phyloP scores from a whole-genome alignment of 75 land plant genomes.

The Selaginella tamariscina region DNA sequence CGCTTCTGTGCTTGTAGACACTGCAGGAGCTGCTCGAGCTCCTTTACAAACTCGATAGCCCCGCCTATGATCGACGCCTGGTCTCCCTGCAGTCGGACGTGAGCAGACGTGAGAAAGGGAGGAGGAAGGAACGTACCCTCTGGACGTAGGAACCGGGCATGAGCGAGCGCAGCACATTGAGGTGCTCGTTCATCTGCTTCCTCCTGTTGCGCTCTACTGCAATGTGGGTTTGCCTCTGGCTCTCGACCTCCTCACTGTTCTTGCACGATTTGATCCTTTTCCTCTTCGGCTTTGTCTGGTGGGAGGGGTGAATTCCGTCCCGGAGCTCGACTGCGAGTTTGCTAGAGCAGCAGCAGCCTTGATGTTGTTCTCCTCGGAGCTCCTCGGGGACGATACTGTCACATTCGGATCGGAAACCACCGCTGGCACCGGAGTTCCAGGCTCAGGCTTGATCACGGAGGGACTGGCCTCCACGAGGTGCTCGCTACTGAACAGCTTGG shows the following conservation, averaged over 20 bases:
- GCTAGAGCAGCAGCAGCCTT: neutral
- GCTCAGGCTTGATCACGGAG: too few species aligned
- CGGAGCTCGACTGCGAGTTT: slow-evolving; percentile 9
- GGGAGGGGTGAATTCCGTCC: neutral
- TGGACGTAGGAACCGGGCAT: slow-evolving; percentile 13
- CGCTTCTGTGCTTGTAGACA: slow-evolving; percentile 8
- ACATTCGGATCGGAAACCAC: too few species aligned
- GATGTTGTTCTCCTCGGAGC: neutral
- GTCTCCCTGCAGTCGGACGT: neutral
- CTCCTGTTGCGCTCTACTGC: slow-evolving; percentile 1
- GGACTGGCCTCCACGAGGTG: too few species aligned
- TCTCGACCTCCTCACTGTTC: slow-evolving; percentile 8
- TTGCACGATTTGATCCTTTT: slow-evolving; percentile 10
- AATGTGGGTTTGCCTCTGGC: slow-evolving; percentile 14
- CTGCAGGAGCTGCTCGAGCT: slow-evolving; percentile 11
- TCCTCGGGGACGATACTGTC: neutral
- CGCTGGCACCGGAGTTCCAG: too few species aligned
- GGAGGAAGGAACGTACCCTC: slow-evolving; percentile 2
- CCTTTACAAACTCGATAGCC: slow-evolving; percentile 10
- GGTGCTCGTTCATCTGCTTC: slow-evolving; percentile 14
- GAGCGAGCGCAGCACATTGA: slow-evolving; percentile 3
- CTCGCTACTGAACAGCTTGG: neutral
- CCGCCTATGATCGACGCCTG: slow-evolving; percentile 5
- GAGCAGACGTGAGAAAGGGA: neutral
- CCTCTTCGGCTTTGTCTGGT: neutral